Evolutionary conservation across 192 early-diverging fungal genomes (phyloP).

Genomic region (Rhizophagus sp.): DNA sequence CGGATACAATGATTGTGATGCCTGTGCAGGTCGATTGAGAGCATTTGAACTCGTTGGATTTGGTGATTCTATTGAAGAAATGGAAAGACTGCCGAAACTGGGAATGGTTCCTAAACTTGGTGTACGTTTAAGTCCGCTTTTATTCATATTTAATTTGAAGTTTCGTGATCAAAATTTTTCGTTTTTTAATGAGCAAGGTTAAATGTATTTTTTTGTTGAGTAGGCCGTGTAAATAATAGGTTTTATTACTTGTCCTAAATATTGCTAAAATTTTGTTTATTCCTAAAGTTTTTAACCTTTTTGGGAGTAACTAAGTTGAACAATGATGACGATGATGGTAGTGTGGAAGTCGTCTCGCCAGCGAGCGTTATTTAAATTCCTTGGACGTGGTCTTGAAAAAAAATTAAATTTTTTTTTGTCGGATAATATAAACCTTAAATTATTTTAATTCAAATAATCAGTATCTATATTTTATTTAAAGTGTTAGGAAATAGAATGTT

Average conservation of each 20-base stretch:
- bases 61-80: conserved; percentile 40
- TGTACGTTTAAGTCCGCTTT: conserved; percentile 18
- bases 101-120: conserved; percentile 26
- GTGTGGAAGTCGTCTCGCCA: background rate
- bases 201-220: too few species aligned
- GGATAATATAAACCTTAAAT: background rate
- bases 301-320: background rate
- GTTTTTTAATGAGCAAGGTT: too few species aligned
- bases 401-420: background rate
- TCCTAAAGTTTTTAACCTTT: background rate
- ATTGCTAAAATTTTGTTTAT: background rate
- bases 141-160: background rate
- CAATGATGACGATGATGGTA: too few species aligned
- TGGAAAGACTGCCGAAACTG: conserved; percentile 1
- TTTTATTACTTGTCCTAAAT: background rate
- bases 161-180: background rate
- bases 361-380: background rate
- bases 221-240: background rate
- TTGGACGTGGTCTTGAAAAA: background rate
- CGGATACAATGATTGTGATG: conserved; percentile 66
- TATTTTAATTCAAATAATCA: background rate
- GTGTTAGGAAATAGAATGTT: too few species aligned
- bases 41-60: conserved; percentile 41
- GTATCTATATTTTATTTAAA: too few species aligned
- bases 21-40: conserved; percentile 40